phyloP scores from a whole-genome alignment of 495 filamentous ascomycete genomes.

The Penicillium coprophilum region DNA sequence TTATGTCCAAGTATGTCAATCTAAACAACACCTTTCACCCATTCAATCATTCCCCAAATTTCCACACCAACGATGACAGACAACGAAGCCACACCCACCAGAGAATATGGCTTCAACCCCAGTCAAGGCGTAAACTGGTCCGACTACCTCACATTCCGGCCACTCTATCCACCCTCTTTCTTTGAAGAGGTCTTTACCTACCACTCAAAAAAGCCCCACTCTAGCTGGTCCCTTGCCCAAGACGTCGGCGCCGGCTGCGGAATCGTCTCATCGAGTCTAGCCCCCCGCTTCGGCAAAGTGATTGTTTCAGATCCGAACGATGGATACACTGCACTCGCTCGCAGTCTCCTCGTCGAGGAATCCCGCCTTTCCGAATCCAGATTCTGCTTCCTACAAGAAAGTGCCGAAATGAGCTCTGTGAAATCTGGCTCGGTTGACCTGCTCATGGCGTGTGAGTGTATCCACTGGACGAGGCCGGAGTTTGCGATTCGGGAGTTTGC shows the following conservation, averaged over 20 bases:
- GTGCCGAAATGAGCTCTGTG: constrained; percentile 3
- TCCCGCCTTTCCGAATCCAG: neutral
- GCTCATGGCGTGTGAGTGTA: constrained; percentile 8
- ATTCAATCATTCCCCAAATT: neutral
- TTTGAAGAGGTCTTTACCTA: constrained; percentile 6
- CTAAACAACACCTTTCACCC: neutral
- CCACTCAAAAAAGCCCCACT: neutral
- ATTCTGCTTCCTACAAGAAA: constrained; percentile 2
- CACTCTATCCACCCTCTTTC: constrained; percentile 8
- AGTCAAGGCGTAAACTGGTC: constrained; percentile 9
- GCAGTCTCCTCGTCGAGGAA: constrained; percentile 3
- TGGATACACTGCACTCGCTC: constrained; percentile 5
- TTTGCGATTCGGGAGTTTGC: constrained; percentile 6
- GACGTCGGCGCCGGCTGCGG: constrained; percentile 10
- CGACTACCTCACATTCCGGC: constrained; percentile 8
- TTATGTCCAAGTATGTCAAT: neutral
- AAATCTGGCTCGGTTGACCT: constrained; percentile 1
- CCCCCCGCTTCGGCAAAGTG: constrained; percentile 4
- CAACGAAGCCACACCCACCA: neutral
- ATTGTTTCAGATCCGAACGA: constrained; percentile 10
- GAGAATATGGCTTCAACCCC: constrained; percentile 6
- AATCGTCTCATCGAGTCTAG: constrained; percentile 5
- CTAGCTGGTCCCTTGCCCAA: constrained; percentile 1
- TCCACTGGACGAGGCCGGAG: constrained; percentile 8
- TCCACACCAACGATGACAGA: neutral